These are phyloP conservation scores for Thielaviopsis musarum DNA, from an alignment of 2,329 filamentous ascomycete genomes.

Conservation along the genomic window DNA sequence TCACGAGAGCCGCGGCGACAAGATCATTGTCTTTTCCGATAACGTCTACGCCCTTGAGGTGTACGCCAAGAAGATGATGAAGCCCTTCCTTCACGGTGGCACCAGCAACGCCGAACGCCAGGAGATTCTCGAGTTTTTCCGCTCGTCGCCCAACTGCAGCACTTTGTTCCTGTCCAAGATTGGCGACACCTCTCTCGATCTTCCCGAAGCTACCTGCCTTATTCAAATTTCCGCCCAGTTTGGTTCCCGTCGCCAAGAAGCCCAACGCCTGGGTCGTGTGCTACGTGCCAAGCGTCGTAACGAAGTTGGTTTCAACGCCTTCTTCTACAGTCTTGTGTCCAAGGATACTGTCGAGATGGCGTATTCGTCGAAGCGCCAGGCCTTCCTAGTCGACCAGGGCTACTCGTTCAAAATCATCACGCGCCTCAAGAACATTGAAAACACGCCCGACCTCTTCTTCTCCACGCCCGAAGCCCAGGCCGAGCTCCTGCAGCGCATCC, in stretches of 20 bases:
- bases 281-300: slow-evolving; percentile 88
- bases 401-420: slow-evolving; percentile 99
- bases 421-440: slow-evolving; percentile 77
- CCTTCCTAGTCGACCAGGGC: slow-evolving; percentile 92
- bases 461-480: slow-evolving; percentile 62
- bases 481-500: slow-evolving; percentile 74
- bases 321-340: slow-evolving; percentile 94
- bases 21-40: slow-evolving; percentile 96
- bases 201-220: slow-evolving; percentile 89
- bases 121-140: slow-evolving; percentile 81
- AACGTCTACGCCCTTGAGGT: slow-evolving; percentile 84
- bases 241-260: slow-evolving; percentile 89
- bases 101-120: slow-evolving; percentile 77
- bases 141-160: slow-evolving; percentile 76
- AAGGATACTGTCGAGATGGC: slow-evolving; percentile 98
- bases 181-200: slow-evolving; percentile 90
- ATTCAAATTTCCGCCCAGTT: slow-evolving; percentile 98
- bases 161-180: slow-evolving; percentile 96
- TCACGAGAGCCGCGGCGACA: slow-evolving; percentile 85
- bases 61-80: slow-evolving; percentile 69
- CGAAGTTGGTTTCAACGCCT: slow-evolving; percentile 96
- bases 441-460: slow-evolving; percentile 66
- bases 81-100: slow-evolving; percentile 81
- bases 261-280: slow-evolving; percentile 82
- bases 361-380: slow-evolving; percentile 90